Conservation (phyloP, 2,329 filamentous ascomycete genomes). For the Fusarium sp. region DNA sequence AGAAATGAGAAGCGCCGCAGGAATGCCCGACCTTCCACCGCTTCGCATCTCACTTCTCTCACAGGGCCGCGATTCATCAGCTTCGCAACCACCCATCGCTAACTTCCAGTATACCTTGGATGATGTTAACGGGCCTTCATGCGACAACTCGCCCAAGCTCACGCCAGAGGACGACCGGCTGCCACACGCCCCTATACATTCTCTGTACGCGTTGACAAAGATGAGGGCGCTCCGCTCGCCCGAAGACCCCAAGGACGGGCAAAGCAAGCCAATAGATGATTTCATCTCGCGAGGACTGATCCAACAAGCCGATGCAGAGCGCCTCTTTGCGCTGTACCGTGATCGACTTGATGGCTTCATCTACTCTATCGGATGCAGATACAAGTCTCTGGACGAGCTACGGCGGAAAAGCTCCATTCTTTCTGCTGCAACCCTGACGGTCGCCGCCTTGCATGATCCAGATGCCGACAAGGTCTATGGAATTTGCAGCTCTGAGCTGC, state of each 20-base stretch:
- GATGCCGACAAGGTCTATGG: conserved; percentile 63
- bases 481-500: conserved; percentile 65
- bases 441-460: conserved; percentile 69
- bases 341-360: conserved; percentile 62
- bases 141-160: conserved; percentile 31
- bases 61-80: background rate
- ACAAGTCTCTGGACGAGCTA: conserved; percentile 61
- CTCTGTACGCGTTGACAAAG: conserved; percentile 50
- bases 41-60: background rate
- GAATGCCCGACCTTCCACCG: conserved; percentile 6
- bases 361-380: conserved; percentile 61
- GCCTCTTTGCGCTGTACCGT: conserved; percentile 62
- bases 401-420: conserved; percentile 67
- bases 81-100: background rate
- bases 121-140: conserved; percentile 18
- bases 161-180: conserved; percentile 46
- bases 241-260: conserved; percentile 23
- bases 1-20: conserved; percentile 8
- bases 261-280: conserved; percentile 35
- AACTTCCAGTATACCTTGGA: conserved; percentile 36
- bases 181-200: conserved; percentile 51
- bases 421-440: conserved; percentile 66
- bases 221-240: conserved; percentile 48
- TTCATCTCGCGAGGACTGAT: conserved; percentile 55
- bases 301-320: conserved; percentile 59